These are phyloP conservation scores for Penicillium macrosclerotiorum DNA, from an alignment of 495 filamentous ascomycete species.

Conservation along the genomic window DNA sequence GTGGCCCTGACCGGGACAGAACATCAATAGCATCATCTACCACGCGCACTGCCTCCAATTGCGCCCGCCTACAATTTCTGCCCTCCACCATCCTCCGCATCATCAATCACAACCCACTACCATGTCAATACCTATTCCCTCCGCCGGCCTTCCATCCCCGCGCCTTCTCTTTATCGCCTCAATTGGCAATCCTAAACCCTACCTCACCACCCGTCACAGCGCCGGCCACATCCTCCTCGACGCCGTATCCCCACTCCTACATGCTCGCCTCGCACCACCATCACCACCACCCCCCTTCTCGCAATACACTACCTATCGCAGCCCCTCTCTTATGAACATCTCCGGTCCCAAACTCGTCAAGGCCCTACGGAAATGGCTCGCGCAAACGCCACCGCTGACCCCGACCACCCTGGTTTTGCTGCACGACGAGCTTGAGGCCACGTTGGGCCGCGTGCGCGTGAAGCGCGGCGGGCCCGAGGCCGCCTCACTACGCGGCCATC, in stretches of 20 bases:
- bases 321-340: constrained; percentile 73
- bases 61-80: not conserved
- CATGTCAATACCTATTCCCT: not conserved
- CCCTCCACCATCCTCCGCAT: not conserved
- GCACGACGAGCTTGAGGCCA: constrained; percentile 79
- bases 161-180: constrained; percentile 65
- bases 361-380: constrained; percentile 44
- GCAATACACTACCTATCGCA: constrained; percentile 69
- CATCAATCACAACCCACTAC: not conserved
- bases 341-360: constrained; percentile 51
- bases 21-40: too few relatives aligned
- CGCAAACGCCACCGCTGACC: constrained; percentile 6
- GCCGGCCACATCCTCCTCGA: constrained; percentile 72
- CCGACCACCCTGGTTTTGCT: constrained; percentile 63
- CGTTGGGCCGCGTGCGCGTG: constrained; percentile 62
- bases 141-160: constrained; percentile 16
- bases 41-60: too few relatives aligned
- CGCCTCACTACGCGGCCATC: constrained; percentile 68
- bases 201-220: constrained; percentile 73
- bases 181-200: constrained; percentile 65
- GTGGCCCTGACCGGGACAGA: too few relatives aligned
- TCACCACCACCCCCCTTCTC: constrained; percentile 42
- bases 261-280: constrained; percentile 38
- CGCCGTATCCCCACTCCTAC: constrained; percentile 47
- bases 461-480: constrained; percentile 48